Evolutionary conservation across 2,329 filamentous ascomycete species (phyloP), one percentile per base, ranked within the genome.

Genomic region (Monilinia fructicola): DNA sequence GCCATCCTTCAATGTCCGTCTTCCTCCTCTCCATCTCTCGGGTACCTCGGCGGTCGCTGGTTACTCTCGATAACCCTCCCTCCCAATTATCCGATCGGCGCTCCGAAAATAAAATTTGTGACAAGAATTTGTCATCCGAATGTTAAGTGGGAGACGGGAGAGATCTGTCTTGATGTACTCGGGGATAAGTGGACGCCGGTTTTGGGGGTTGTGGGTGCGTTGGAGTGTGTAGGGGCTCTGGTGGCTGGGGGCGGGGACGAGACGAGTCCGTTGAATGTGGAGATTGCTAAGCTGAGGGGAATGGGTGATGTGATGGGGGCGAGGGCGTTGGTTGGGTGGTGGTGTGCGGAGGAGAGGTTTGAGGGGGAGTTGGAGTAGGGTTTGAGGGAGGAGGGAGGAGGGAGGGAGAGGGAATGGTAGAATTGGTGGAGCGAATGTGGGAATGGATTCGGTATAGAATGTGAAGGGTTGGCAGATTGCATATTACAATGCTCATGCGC

Each of bases 131-230:
- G 92, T 74, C 93, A 97, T 80, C 88, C 93, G 58, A 97, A 97
- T 78, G 87, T 90, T 55, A 81, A 84, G 69, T 87, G 87, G 76
- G 80, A 82, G 72, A 93, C 87, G 2, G 95, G 95, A 72, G 93
- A 97, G 79, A 95, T 99, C 76, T 99, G 95, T 78, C 86, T 98
- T 38, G 95, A 97, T 76, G 84, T 98, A 69, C 83, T 99, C 68
- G 84, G 85, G 75, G 84, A 89, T 65, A 84, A 85, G 23, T 98
- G 94, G 94, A 90, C 91, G 67, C 91, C 93, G 1, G 88, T 92
- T 23, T 95, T 97, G 78, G 93, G 89, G 52, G 84, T 98, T 26
- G 84, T 89, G 46, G 86, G 89, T 74, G 90, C 89, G 69, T 80
- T 94, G 74, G 88, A 90, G 73, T 87, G 87, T 56, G 84, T 94